Conservation (phyloP, 371 early-diverging fungal species). For the Zopfochytrium polystomum region DNA sequence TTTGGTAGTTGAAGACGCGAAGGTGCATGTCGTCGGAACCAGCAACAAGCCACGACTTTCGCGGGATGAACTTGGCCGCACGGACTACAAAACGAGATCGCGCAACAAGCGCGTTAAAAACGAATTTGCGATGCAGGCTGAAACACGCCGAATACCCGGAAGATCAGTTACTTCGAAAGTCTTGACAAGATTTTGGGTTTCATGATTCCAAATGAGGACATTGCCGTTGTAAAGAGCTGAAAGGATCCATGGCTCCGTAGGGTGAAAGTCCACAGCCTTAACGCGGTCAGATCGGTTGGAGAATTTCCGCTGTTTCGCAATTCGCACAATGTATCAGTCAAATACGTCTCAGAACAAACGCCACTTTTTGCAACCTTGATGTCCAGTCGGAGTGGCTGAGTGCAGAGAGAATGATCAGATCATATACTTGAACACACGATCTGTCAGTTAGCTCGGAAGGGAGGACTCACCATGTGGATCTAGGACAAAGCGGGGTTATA, state of each 20-base stretch:
- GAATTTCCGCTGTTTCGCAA: conserved; percentile 44
- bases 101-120: background rate
- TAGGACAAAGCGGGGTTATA: too few species aligned
- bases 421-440: too few species aligned
- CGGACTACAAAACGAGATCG: conserved; percentile 62
- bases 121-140: background rate
- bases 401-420: too few species aligned
- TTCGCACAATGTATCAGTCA: background rate
- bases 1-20: conserved; percentile 99
- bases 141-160: conserved; percentile 15
- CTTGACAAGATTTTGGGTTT: conserved; percentile 94
- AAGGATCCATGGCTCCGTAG: conserved; percentile 98
- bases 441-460: too few species aligned
- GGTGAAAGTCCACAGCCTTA: conserved; percentile 98
- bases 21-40: conserved; percentile 98
- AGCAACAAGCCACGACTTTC: conserved; percentile 96
- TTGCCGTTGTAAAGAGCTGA: conserved; percentile 96
- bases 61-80: conserved; percentile 91
- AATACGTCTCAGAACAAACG: background rate
- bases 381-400: conserved; percentile 40
- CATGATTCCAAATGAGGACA: conserved; percentile 97
- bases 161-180: conserved; percentile 86
- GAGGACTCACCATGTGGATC: too few species aligned
- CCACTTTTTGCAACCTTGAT: conserved; percentile 32
- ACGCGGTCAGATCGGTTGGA: conserved; percentile 91